Evolutionary conservation across 371 early-diverging fungal genomes (phyloP).

Genomic region (Mucor velutinosus): DNA sequence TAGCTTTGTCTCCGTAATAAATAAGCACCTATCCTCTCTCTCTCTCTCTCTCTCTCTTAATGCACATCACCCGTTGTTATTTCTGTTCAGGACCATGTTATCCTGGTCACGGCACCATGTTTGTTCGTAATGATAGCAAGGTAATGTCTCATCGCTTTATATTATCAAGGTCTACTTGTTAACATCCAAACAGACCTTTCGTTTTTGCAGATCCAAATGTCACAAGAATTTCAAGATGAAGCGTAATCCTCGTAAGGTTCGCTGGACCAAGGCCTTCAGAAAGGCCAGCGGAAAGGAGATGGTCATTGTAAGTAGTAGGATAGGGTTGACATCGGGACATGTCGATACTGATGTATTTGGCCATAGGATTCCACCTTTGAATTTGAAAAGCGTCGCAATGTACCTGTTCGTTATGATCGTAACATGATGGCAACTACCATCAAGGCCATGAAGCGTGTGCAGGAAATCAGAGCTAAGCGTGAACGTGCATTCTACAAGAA

Average conservation of each 20-base stretch:
- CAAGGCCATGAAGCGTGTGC: slow-evolving; percentile 97
- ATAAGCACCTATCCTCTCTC: neutral
- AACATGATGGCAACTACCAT: slow-evolving; percentile 93
- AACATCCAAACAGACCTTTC: slow-evolving; percentile 67
- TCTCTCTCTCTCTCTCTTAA: slow-evolving; percentile 28
- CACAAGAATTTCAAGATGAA: slow-evolving; percentile 99
- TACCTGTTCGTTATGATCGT: slow-evolving; percentile 96
- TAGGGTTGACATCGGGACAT: neutral
- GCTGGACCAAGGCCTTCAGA: slow-evolving; percentile 99
- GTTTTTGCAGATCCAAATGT: slow-evolving; percentile 99
- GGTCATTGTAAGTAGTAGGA: slow-evolving; percentile 76
- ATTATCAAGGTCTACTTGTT: neutral
- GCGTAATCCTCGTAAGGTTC: slow-evolving; percentile 99
- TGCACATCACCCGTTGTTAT: slow-evolving; percentile 99
- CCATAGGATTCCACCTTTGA: slow-evolving; percentile 91
- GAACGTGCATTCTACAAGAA: slow-evolving; percentile 90
- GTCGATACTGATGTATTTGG: neutral
- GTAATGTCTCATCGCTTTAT: slow-evolving; percentile 38
- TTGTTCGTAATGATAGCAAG: slow-evolving; percentile 98
- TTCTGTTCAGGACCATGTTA: slow-evolving; percentile 99
- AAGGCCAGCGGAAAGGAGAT: slow-evolving; percentile 98
- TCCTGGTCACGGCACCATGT: slow-evolving; percentile 99
- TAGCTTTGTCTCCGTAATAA: slow-evolving; percentile 2
- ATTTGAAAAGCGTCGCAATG: slow-evolving; percentile 97
- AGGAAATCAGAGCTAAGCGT: slow-evolving; percentile 89